phyloP scores from a whole-genome alignment of 805 yeast genomes.

The Candida koratica region DNA sequence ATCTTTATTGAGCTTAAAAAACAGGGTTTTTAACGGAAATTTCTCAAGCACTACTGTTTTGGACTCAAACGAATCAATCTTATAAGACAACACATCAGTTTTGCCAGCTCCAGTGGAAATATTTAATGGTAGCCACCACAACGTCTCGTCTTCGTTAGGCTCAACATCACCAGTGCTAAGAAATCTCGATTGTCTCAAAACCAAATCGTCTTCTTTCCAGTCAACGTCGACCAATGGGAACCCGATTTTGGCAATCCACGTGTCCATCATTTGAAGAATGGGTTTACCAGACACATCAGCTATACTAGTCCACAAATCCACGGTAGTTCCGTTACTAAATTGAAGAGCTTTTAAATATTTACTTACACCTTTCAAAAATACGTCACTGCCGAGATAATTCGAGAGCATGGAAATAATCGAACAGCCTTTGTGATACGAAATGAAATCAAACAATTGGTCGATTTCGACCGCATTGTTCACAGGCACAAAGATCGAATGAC shows the following conservation, averaged over 20 bases:
- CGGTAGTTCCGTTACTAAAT: slow-evolving; percentile 69
- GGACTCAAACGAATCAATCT: slow-evolving; percentile 23
- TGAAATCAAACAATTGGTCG: slow-evolving; percentile 77
- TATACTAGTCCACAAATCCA: slow-evolving; percentile 68
- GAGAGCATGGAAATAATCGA: slow-evolving; percentile 76
- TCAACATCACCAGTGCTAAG: slow-evolving; percentile 59
- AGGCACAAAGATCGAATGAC: slow-evolving; percentile 82
- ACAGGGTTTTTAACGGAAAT: slow-evolving; percentile 20
- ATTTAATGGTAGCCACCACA: slow-evolving; percentile 59
- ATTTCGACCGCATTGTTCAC: slow-evolving; percentile 76
- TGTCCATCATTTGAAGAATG: slow-evolving; percentile 54
- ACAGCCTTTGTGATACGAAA: slow-evolving; percentile 79
- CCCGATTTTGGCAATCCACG: slow-evolving; percentile 74
- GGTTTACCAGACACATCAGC: slow-evolving; percentile 61
- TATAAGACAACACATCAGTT: not conserved
- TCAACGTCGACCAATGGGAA: slow-evolving; percentile 62
- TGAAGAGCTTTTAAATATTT: slow-evolving; percentile 58
- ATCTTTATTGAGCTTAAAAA: slow-evolving; percentile 48
- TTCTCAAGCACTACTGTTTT: slow-evolving; percentile 20
- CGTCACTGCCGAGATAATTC: slow-evolving; percentile 61
- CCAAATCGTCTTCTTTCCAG: slow-evolving; percentile 33
- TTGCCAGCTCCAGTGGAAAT: slow-evolving; percentile 20
- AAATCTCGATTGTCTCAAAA: slow-evolving; percentile 56
- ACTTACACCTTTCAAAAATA: slow-evolving; percentile 70
- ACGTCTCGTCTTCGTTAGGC: slow-evolving; percentile 49